These are phyloP conservation scores for Steccherinum ochraceum DNA, from an alignment of 768 basidiomycete species.

Conservation along the genomic window DNA sequence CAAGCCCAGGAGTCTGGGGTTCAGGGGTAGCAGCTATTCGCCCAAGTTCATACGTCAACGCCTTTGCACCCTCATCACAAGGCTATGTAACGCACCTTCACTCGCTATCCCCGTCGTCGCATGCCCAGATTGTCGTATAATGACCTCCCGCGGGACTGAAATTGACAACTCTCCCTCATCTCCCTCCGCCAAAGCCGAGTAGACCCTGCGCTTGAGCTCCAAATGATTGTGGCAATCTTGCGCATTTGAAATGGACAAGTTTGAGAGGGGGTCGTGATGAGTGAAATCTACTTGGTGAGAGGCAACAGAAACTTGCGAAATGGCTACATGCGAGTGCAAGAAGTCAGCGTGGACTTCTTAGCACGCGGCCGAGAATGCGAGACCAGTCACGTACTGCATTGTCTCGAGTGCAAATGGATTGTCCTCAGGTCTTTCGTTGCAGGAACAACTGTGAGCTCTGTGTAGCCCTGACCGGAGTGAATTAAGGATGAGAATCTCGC, in stretches of 20 bases:
- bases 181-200: conserved; percentile 82
- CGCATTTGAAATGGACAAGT: conserved; percentile 56
- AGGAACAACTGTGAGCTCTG: conserved; percentile 86
- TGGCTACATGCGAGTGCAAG: too few relatives aligned
- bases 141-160: conserved; percentile 69
- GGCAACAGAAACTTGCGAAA: conserved; percentile 68
- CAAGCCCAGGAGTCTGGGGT: conserved; percentile 58
- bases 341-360: conserved; percentile 18
- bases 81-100: conserved; percentile 41
- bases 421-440: conserved; percentile 73
- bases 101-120: conserved; percentile 38
- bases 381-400: conserved; percentile 61
- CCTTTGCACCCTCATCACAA: neutral
- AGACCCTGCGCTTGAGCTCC: conserved; percentile 88
- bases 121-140: conserved; percentile 54
- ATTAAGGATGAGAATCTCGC: conserved; percentile 6
- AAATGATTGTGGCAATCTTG: conserved; percentile 85
- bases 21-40: conserved; percentile 67
- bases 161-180: conserved; percentile 96
- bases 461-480: conserved; percentile 63
- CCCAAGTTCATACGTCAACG: too few relatives aligned
- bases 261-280: conserved; percentile 69
- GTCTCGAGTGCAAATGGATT: conserved; percentile 82
- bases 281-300: conserved; percentile 71
- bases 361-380: conserved; percentile 12